These are phyloP conservation scores for Thielaviopsis musarum DNA, from an alignment of 2,329 filamentous ascomycete species.

Conservation along the genomic window DNA sequence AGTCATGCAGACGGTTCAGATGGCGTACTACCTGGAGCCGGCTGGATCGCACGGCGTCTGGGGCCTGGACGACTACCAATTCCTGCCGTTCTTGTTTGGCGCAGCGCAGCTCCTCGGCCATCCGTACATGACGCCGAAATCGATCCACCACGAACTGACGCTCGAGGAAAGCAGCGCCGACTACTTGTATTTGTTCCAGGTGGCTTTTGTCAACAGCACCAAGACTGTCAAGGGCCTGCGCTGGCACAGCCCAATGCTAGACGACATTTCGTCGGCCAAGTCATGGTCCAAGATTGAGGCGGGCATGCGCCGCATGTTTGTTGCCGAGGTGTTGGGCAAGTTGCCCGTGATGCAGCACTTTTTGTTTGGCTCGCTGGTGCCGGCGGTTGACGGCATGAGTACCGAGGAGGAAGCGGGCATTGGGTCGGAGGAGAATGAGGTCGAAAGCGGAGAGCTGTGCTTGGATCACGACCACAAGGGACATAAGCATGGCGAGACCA, in stretches of 20 bases:
- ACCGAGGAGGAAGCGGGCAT: slow-evolving; percentile 36
- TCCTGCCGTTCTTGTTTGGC: slow-evolving; percentile 88
- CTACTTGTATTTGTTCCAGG: slow-evolving; percentile 83
- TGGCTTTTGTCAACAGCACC: slow-evolving; percentile 85
- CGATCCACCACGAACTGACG: slow-evolving; percentile 74
- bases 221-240: slow-evolving; percentile 89
- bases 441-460: slow-evolving; percentile 36
- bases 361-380: slow-evolving; percentile 72
- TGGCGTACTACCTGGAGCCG: slow-evolving; percentile 89
- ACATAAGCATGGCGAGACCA: slow-evolving; percentile 46
- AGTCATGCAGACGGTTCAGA: slow-evolving; percentile 77
- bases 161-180: slow-evolving; percentile 74
- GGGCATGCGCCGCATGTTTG: slow-evolving; percentile 95
- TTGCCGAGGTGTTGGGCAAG: slow-evolving; percentile 81
- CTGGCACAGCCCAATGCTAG: slow-evolving; percentile 97
- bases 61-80: slow-evolving; percentile 96
- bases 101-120: slow-evolving; percentile 80
- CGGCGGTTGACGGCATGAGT: slow-evolving; percentile 69
- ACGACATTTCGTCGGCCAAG: slow-evolving; percentile 85
- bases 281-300: slow-evolving; percentile 84
- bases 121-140: slow-evolving; percentile 58
- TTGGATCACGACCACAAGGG: slow-evolving; percentile 33
- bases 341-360: slow-evolving; percentile 98
- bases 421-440: slow-evolving; percentile 31
- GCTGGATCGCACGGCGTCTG: slow-evolving; percentile 95